A percentile compares a stretch with the other conserved stretches of the same genome.
phyloP scores from a whole-genome alignment of 495 filamentous ascomycete species.

The Tuber calosporum region DNA sequence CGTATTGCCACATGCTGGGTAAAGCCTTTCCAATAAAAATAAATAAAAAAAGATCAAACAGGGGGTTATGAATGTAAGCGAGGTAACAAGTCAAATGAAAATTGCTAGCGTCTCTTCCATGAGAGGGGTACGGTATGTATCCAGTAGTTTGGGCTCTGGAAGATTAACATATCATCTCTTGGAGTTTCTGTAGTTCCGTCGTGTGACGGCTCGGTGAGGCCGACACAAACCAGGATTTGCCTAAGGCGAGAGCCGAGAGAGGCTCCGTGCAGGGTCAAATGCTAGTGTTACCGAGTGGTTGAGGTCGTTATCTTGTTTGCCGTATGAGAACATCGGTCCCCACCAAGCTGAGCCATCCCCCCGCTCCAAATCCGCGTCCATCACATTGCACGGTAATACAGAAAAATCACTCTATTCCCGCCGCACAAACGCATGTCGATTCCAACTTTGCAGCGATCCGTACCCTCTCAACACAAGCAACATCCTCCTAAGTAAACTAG shows the following conservation, averaged over 20 bases:
- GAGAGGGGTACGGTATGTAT: background rate
- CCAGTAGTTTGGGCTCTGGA: background rate
- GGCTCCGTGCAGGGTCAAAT: background rate
- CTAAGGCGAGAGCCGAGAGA: background rate
- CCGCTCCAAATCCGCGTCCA: background rate
- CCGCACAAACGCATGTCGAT: background rate
- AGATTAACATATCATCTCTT: conserved; percentile 9
- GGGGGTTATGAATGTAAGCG: background rate
- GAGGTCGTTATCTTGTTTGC: background rate
- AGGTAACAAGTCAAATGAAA: background rate
- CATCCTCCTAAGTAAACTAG: conserved; percentile 12
- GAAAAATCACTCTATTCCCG: background rate
- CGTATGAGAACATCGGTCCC: background rate
- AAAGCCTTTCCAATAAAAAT: background rate
- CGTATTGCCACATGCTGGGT: background rate
- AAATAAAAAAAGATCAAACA: background rate
- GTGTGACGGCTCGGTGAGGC: conserved; percentile 33
- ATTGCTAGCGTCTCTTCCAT: background rate
- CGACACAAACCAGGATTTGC: conserved; percentile 2
- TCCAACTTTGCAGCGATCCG: background rate
- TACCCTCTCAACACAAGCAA: conserved; percentile 22
- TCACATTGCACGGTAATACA: conserved; percentile 1
- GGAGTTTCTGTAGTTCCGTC: conserved; percentile 26
- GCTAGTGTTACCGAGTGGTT: background rate
- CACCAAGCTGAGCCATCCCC: background rate